These are phyloP conservation scores for Logfia minima DNA, from an alignment of 129 eudicot species.

Conservation along the genomic window DNA sequence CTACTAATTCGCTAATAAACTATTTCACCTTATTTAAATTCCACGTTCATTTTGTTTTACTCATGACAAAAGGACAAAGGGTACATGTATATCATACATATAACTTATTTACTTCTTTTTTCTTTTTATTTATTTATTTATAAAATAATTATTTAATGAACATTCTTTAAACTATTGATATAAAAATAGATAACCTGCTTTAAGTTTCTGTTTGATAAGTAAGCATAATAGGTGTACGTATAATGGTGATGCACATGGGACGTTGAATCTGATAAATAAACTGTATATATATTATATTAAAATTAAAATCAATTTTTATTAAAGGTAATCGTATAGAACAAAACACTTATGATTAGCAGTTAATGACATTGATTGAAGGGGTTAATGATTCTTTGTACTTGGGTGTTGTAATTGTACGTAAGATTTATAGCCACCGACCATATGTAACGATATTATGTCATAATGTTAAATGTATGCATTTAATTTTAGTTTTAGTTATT, in stretches of 20 bases:
- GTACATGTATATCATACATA: neutral
- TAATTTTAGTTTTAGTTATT: neutral
- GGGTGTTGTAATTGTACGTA: neutral
- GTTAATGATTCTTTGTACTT: constrained; percentile 27
- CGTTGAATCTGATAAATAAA: neutral
- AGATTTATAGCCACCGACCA: constrained; percentile 8
- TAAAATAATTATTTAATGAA: too few relatives aligned
- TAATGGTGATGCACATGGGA: neutral
- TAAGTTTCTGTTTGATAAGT: neutral
- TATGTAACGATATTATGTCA: too few relatives aligned
- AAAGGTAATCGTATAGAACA: neutral
- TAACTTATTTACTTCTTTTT: neutral
- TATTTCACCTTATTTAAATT: neutral
- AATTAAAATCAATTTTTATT: neutral
- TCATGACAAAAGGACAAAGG: neutral
- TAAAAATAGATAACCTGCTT: neutral
- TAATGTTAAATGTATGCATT: neutral
- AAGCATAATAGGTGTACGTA: neutral
- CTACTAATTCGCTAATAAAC: neutral
- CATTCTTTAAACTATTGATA: too few relatives aligned
- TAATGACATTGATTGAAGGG: constrained; percentile 16
- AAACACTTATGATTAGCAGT: constrained; percentile 17
- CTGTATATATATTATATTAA: too few relatives aligned
- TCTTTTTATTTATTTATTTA: too few relatives aligned
- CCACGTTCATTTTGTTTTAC: neutral